Base-by-base conservation (phyloP, 768 basidiomycete genomes). In the Suillus bovinus region DNA sequence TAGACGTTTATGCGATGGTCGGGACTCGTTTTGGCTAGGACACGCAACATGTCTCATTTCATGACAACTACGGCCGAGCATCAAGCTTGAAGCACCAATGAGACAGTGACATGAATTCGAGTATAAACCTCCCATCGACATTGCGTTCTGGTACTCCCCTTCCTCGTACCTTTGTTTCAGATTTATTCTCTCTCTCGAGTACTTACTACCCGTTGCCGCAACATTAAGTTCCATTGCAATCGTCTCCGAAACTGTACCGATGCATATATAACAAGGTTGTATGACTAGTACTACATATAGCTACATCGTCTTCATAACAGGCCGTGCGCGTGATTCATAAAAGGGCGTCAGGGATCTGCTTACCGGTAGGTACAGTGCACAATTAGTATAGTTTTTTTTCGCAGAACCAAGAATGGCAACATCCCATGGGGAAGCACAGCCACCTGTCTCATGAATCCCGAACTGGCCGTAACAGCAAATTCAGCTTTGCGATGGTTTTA, bases 401-500 rank as follows among this genome's bases (percentile, higher is more conserved):
- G 17, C 29, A 17, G 22, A 27, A 56, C 70, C 44, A 68, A 68
- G 72, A 41, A 33, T 68, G 73, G 66, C 64, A 67, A 47, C 20
- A 10, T 61, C 61, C 49, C 55, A 55, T 69, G 68, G 66, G 69
- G 72, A 66, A 61, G 66, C 66, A 58, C 72, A 72, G 73, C 71
- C 74, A 76, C 74, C 62, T 42, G 61, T 50, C 63, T 64, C 60
- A 55, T 66, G 66, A 63, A 67, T 61, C 66, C 66, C 58, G 64
- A 67, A 58, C 9, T 34, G 46, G 60, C 52, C 31, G 22, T 61
- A 14, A 58, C 55, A 58, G 64, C 63, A 58, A 54, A 50, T 60
- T 67, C 61, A 64, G 68, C 59, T 52, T 64, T 59, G 59, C 33
- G 33, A 34, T 34, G 33, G 33, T 34, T 34, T 66, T 60, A 61